Evolutionary conservation across 495 filamentous ascomycete species (phyloP).

Genomic region (Xylaria sp.): DNA sequence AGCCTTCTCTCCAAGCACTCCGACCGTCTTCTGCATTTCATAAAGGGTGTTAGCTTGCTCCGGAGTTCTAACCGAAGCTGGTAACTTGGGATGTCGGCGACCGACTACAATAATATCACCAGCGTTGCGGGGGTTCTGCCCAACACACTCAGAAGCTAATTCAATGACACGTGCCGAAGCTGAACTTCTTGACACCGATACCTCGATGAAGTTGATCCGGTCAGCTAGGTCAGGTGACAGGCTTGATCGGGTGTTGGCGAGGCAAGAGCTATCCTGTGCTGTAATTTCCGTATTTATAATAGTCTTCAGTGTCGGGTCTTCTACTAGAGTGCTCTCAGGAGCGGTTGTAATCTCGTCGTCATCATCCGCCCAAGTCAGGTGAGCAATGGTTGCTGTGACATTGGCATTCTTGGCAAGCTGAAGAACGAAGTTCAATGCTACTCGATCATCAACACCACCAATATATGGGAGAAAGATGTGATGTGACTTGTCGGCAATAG

Average conservation of each 20-base stretch:
- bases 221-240: slow-evolving; percentile 62
- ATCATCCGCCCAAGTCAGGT: slow-evolving; percentile 50
- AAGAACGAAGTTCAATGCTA: slow-evolving; percentile 79
- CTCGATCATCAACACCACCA: slow-evolving; percentile 84
- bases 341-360: slow-evolving; percentile 41
- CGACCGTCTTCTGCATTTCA: slow-evolving; percentile 69
- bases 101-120: slow-evolving; percentile 84
- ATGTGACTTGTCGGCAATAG: slow-evolving; percentile 70
- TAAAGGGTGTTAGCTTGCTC: slow-evolving; percentile 44
- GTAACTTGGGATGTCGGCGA: slow-evolving; percentile 52
- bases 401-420: slow-evolving; percentile 79
- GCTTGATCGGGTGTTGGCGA: slow-evolving; percentile 67
- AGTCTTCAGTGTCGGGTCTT: slow-evolving; percentile 33
- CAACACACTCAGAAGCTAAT: slow-evolving; percentile 66
- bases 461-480: slow-evolving; percentile 90
- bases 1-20: slow-evolving; percentile 69
- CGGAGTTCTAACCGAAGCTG: slow-evolving; percentile 34
- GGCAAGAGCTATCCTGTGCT: slow-evolving; percentile 65
- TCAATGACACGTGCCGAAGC: slow-evolving; percentile 38
- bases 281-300: slow-evolving; percentile 44
- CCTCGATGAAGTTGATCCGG: slow-evolving; percentile 67
- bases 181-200: slow-evolving; percentile 37
- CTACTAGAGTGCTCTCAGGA: slow-evolving; percentile 38
- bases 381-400: slow-evolving; percentile 74
- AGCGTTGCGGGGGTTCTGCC: slow-evolving; percentile 67